Evolutionary conservation across 108 stramenopile genomes (phyloP).

Genomic region (Parmales sp.): DNA sequence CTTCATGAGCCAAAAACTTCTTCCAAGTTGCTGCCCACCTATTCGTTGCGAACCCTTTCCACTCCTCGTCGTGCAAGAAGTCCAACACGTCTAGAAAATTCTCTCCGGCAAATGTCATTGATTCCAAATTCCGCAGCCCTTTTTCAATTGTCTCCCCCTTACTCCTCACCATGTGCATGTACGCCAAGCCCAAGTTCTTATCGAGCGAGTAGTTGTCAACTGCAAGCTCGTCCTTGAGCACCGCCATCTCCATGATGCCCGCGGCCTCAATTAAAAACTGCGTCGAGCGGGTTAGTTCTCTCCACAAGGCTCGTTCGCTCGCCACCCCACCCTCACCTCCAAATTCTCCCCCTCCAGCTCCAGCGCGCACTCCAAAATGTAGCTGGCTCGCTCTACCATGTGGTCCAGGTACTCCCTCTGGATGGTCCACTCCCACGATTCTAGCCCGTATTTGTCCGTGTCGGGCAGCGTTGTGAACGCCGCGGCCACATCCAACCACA

Average conservation of each 20-base stretch:
- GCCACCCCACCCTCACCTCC: background rate
- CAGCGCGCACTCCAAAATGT: constrained; percentile 35
- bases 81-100: background rate
- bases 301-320: background rate
- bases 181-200: constrained; percentile 52
- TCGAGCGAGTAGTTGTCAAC: constrained; percentile 13
- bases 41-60: constrained; percentile 35
- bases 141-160: constrained; percentile 13
- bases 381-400: constrained; percentile 33
- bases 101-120: background rate
- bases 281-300: constrained; percentile 20
- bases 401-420: constrained; percentile 40
- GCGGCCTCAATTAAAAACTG: constrained; percentile 32
- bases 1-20: constrained; percentile 26
- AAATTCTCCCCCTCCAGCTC: too few species aligned
- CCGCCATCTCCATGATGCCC: constrained; percentile 30
- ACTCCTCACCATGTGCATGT: constrained; percentile 37
- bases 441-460: constrained; percentile 18
- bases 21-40: constrained; percentile 33
- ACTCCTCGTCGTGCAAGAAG: constrained; percentile 7
- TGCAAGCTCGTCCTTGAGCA: constrained; percentile 23
- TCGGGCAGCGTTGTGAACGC: constrained; percentile 17
- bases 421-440: constrained; percentile 53
- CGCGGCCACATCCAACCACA: constrained; percentile 7
- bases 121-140: background rate